These are phyloP conservation scores for Aspergillus clavatus DNA, from an alignment of 2,329 filamentous ascomycete genomes.

Conservation along the genomic window DNA sequence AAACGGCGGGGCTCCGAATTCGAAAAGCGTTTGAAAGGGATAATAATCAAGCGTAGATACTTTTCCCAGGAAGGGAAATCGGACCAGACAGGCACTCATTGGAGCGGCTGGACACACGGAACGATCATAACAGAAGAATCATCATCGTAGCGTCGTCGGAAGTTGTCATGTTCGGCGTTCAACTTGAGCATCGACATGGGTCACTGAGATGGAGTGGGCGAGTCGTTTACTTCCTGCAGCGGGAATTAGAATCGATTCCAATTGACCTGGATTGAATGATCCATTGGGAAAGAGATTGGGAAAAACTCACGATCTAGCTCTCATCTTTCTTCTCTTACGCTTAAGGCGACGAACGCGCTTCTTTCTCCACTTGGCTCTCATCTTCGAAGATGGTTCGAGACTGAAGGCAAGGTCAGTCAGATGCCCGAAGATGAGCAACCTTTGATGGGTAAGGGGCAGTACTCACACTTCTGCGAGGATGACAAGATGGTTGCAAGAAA, in stretches of 20 bases:
- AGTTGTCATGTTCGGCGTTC: conserved; percentile 39
- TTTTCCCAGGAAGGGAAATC: conserved; percentile 2
- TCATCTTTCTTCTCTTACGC: conserved; percentile 99
- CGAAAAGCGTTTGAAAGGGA: conserved; percentile 8
- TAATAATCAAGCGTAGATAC: not conserved
- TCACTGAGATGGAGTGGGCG: conserved; percentile 53
- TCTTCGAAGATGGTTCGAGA: conserved; percentile 44
- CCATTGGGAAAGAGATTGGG: not conserved
- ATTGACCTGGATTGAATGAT: not conserved
- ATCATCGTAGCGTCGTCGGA: conserved; percentile 29
- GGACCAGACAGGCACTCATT: conserved; percentile 20
- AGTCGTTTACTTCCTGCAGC: conserved; percentile 62
- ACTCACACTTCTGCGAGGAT: conserved; percentile 44
- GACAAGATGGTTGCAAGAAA: conserved; percentile 42
- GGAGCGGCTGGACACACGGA: conserved; percentile 23
- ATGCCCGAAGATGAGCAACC: conserved; percentile 4
- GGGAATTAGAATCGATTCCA: conserved; percentile 29
- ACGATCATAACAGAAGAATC: conserved; percentile 26
- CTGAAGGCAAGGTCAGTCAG: conserved; percentile 17
- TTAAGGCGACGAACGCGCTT: conserved; percentile 99
- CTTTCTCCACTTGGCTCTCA: conserved; percentile 99
- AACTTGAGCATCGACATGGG: conserved; percentile 33
- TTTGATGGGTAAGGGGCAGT: conserved; percentile 6
- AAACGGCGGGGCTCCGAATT: conserved; percentile 29
- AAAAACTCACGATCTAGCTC: conserved; percentile 81